Conservation (phyloP, 1,284 basidiomycete species). For the Marasmius fiardii region DNA sequence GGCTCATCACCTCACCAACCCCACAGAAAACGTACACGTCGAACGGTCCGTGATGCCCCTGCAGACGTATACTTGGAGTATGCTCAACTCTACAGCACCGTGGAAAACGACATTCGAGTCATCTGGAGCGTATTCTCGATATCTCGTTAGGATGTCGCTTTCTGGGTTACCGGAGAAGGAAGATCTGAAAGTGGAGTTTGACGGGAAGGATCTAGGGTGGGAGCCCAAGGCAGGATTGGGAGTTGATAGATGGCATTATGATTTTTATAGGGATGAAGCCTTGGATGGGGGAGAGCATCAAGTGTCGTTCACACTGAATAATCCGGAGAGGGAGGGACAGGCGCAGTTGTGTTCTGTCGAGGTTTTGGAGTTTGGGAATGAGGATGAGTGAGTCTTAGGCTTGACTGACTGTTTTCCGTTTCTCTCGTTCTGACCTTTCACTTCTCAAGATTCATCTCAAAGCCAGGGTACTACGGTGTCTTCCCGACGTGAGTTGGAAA, state of each 20-base stretch:
- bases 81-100: constrained; percentile 57
- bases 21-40: constrained; percentile 33
- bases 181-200: constrained; percentile 60
- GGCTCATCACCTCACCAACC: constrained; percentile 66
- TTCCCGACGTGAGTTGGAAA: constrained; percentile 64
- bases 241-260: constrained; percentile 72
- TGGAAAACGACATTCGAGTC: constrained; percentile 65
- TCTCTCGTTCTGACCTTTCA: not conserved
- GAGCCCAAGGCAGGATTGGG: constrained; percentile 51
- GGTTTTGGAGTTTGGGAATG: constrained; percentile 71
- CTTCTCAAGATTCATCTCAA: constrained; percentile 59
- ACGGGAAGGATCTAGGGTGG: constrained; percentile 61
- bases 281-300: constrained; percentile 50
- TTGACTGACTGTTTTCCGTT: not conserved
- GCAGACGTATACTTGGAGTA: constrained; percentile 73
- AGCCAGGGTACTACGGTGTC: constrained; percentile 61
- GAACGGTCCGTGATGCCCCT: constrained; percentile 77
- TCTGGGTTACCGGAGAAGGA: constrained; percentile 62
- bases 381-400: constrained; percentile 43
- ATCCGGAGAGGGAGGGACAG: constrained; percentile 44
- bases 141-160: constrained; percentile 71
- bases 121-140: constrained; percentile 59
- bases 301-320: constrained; percentile 55
- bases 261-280: constrained; percentile 39
- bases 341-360: constrained; percentile 79